Percentiles rank a stretch among this genome's conserved stretches.
These are phyloP conservation scores for Sporothrix brunneoviolacea DNA, from an alignment of 2,329 filamentous ascomycete species.

Conservation along the genomic window DNA sequence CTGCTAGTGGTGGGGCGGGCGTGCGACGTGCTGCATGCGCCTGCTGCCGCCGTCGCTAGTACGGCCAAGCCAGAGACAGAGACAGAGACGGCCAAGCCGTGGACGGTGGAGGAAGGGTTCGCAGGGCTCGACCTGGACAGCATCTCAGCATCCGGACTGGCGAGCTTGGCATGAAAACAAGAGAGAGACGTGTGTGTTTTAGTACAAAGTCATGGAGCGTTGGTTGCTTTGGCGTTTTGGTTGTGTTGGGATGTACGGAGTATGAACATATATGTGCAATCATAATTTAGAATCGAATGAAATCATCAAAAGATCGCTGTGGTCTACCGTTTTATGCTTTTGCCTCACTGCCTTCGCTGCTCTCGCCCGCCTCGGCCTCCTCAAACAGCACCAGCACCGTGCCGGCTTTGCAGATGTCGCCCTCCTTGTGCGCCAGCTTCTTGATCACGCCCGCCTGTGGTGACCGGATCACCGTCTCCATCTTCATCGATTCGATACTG, in stretches of 20 bases:
- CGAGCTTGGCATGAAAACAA: neutral
- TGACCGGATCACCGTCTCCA: slow-evolving; percentile 77
- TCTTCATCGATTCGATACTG: slow-evolving; percentile 90
- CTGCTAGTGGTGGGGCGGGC: slow-evolving; percentile 77
- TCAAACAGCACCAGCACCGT: slow-evolving; percentile 70
- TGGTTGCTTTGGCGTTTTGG: slow-evolving; percentile 10
- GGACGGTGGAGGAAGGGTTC: slow-evolving; percentile 19
- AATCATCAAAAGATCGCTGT: no score
- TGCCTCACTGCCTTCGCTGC: neutral
- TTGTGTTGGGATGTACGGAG: neutral
- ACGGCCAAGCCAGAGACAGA: slow-evolving; percentile 6
- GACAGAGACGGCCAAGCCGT: slow-evolving; percentile 11
- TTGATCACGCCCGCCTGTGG: slow-evolving; percentile 66
- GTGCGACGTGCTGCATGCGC: slow-evolving; percentile 66
- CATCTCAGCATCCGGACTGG: slow-evolving; percentile 1
- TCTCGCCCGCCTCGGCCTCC: slow-evolving; percentile 19
- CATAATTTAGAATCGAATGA: no score
- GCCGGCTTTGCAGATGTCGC: slow-evolving; percentile 72
- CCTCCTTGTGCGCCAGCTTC: slow-evolving; percentile 66
- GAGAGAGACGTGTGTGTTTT: neutral
- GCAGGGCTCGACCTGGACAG: slow-evolving; percentile 13
- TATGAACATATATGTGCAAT: neutral
- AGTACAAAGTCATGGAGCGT: neutral
- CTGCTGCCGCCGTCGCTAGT: neutral
- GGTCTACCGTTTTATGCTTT: neutral